Evolutionary conservation across 2,329 filamentous ascomycete species (phyloP).

Genomic region (Clarireedia paspali): DNA sequence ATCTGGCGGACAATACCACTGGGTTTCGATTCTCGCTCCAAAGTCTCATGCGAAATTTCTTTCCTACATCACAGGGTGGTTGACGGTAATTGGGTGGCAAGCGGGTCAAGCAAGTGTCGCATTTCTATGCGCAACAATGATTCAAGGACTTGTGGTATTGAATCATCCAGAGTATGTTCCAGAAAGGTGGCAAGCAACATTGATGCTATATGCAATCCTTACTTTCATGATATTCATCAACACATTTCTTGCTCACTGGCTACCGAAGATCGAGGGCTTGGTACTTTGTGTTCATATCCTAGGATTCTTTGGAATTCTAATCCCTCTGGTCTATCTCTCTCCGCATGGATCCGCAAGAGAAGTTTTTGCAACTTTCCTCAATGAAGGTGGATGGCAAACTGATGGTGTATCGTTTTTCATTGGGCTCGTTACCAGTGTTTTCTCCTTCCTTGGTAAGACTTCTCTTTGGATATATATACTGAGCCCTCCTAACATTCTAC

Average conservation of each 20-base stretch:
- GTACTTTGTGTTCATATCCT: slow-evolving; percentile 37
- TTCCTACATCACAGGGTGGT: slow-evolving; percentile 45
- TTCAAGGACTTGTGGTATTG: slow-evolving; percentile 33
- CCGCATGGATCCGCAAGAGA: slow-evolving; percentile 13
- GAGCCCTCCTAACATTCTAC: no score
- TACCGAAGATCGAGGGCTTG: slow-evolving; percentile 36
- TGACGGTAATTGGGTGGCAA: slow-evolving; percentile 39
- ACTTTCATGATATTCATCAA: slow-evolving; percentile 36
- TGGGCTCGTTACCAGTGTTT: slow-evolving; percentile 21
- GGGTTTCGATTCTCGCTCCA: slow-evolving; percentile 46
- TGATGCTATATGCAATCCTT: slow-evolving; percentile 35
- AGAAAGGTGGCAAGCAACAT: slow-evolving; percentile 34
- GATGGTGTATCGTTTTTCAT: slow-evolving; percentile 30
- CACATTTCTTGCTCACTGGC: slow-evolving; percentile 30
- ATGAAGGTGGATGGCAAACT: slow-evolving; percentile 26
- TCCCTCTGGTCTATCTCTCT: slow-evolving; percentile 29
- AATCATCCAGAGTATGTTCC: slow-evolving; percentile 31
- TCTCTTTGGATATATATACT: not conserved
- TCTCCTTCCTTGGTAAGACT: slow-evolving; percentile 6
- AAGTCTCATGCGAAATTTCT: slow-evolving; percentile 40
- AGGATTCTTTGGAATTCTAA: slow-evolving; percentile 37
- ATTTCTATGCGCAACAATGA: slow-evolving; percentile 36
- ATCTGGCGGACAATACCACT: slow-evolving; percentile 49
- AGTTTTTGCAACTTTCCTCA: slow-evolving; percentile 28
- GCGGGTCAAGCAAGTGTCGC: slow-evolving; percentile 32